Conservation (phyloP, 306 rosid genomes). For the Abrus pulchellus region DNA sequence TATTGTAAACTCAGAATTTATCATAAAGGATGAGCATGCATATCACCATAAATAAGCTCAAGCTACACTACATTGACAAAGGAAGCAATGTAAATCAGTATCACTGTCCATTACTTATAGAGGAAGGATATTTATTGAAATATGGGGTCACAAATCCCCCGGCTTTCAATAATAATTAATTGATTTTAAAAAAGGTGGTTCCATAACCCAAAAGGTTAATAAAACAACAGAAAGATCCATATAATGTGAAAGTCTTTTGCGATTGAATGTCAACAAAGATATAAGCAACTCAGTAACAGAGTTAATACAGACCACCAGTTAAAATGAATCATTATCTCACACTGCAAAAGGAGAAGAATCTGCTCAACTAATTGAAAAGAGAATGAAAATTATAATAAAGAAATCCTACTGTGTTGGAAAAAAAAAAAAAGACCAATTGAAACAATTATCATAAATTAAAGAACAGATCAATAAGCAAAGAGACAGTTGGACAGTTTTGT, state of each 20-base stretch:
- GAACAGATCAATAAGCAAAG: conserved; percentile 17
- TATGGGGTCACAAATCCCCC: not conserved
- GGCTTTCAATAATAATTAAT: not conserved
- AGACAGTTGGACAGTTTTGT: conserved; percentile 8
- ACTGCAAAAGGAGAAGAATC: not conserved
- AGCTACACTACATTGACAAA: conserved; percentile 6
- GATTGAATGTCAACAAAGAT: not conserved
- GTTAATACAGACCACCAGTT: not conserved
- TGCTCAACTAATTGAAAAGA: not conserved
- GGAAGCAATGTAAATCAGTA: conserved; percentile 6
- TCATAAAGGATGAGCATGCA: not conserved
- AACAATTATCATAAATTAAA: not conserved
- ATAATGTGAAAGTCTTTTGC: not conserved
- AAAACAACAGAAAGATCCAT: not conserved
- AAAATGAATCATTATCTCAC: not conserved
- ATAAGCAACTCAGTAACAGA: not conserved
- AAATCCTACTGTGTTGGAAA: not conserved
- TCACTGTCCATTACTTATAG: not conserved
- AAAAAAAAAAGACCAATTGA: not conserved
- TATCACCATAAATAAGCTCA: not conserved
- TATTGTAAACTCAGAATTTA: not conserved
- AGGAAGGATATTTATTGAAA: not conserved
- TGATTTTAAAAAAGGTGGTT: not conserved
- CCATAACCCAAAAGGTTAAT: not conserved
- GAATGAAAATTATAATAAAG: conserved; percentile 4